Percentiles rank a stretch among this genome's conserved stretches.
Conservation (phyloP, 2,329 filamentous ascomycete genomes). For the Cytospora piceicola region DNA sequence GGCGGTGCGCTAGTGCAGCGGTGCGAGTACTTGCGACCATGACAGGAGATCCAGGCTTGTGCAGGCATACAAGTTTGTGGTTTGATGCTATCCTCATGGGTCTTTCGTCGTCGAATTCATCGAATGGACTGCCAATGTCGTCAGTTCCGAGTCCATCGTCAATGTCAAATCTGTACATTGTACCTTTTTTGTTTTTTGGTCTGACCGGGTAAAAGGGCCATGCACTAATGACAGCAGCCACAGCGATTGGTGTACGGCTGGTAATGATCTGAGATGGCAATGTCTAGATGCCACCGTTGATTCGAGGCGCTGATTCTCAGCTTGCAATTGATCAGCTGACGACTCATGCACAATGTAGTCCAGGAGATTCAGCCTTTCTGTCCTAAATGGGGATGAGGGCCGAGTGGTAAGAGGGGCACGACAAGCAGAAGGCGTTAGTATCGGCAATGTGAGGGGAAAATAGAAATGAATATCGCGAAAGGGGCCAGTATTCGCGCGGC, state of each 20-base stretch:
- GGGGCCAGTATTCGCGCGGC: slow-evolving; percentile 20
- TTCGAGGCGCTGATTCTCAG: neutral
- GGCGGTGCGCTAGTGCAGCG: slow-evolving; percentile 7
- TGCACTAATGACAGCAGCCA: slow-evolving; percentile 13
- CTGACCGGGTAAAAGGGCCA: neutral
- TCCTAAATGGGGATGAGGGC: neutral
- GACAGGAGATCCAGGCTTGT: too few species aligned
- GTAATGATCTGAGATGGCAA: slow-evolving; percentile 19
- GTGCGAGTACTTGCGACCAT: too few species aligned
- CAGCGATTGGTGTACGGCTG: slow-evolving; percentile 3
- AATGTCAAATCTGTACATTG: slow-evolving; percentile 1
- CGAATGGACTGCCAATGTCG: neutral
- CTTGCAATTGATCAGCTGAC: neutral
- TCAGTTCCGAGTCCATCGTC: slow-evolving; percentile 2
- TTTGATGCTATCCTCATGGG: slow-evolving; percentile 14
- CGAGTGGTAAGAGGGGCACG: neutral
- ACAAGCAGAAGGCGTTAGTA: neutral
- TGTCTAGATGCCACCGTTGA: neutral
- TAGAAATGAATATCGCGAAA: slow-evolving; percentile 4
- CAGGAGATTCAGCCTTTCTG: neutral
- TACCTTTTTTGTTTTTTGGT: neutral
- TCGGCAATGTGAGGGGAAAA: neutral
- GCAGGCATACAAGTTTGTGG: neutral
- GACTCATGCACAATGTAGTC: neutral
- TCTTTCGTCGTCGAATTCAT: slow-evolving; percentile 9